Base-by-base conservation (phyloP, 2,329 filamentous ascomycete species). In the Coniochaeta sp. region DNA sequence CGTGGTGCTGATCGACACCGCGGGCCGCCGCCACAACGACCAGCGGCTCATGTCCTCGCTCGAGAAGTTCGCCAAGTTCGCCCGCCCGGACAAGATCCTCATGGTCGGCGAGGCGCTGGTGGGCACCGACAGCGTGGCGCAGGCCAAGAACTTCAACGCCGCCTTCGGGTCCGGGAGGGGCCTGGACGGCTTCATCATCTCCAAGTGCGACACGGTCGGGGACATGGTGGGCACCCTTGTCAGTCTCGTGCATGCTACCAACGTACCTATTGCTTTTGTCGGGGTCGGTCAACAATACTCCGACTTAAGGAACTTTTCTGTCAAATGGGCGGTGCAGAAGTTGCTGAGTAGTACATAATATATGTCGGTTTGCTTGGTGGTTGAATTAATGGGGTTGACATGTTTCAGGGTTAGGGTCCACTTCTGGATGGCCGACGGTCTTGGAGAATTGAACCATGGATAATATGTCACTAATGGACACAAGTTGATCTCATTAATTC, bases 151-250 rank as follows among this genome's bases (percentile, higher is more conserved):
- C 77, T 99, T 99, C 79, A 97, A 97, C 71, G 86, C 88, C 40
- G 90, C 91, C 1, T 98, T 99, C 76, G 96, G 95, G 34, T 81
- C 85, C 6, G 87, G 86, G 16, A 81, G 93, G 61, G 84, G 85
- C 31, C 81, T 99, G 40, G 96, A 99, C 75, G 95, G 95, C 6
- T 99, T 99, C 75, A 96, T 99, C 71, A 97, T 99, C 68, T 93
- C 89, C 62, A 99, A 99, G 76, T 98, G 95, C 73, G 95, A 99
- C 77, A 99, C 95, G 0, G 96, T 99, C 40, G 96, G 95, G n/a
- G 93, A 97, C 76, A 98, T 98, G 93, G 92, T 97, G 50, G 92
- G 84, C 67, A 97, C 93, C 2, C 79, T 99, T 64, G 95, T 99
- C 64, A 96, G 91, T 72, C 93, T 99, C 80, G 93, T 99, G 43